phyloP scores from a whole-genome alignment of 257 asterid species.

The Datura wrightii region DNA sequence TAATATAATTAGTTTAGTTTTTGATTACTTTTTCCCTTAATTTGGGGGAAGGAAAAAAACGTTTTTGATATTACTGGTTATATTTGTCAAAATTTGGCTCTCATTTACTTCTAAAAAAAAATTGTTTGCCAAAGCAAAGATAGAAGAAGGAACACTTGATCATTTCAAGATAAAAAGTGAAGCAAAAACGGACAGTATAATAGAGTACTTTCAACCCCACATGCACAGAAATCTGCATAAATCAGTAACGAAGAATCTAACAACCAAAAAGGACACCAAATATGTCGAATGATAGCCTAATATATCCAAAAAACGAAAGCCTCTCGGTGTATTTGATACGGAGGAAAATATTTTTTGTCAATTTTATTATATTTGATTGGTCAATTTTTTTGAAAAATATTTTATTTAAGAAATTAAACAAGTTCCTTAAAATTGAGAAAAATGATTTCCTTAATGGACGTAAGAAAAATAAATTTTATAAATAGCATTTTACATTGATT shows the following conservation, averaged over 20 bases:
- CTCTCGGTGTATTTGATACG: too few species aligned
- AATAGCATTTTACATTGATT: too few species aligned
- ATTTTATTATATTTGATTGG: too few species aligned
- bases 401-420: too few species aligned
- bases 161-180: neutral
- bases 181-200: neutral
- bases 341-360: too few species aligned
- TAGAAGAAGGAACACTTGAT: neutral
- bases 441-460: too few species aligned
- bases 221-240: slow-evolving; percentile 7
- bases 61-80: neutral
- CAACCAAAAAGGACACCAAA: neutral
- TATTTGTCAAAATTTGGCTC: neutral
- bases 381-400: too few species aligned
- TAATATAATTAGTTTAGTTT: too few species aligned
- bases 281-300: slow-evolving; percentile 18
- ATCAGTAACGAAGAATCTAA: neutral
- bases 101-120: neutral
- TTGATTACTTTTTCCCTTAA: too few species aligned
- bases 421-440: too few species aligned
- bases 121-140: neutral
- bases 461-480: too few species aligned
- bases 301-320: neutral
- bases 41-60: neutral
- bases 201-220: neutral